Base-by-base conservation (phyloP, 2,329 filamentous ascomycete genomes). In the Xylariomycetidae sp. region DNA sequence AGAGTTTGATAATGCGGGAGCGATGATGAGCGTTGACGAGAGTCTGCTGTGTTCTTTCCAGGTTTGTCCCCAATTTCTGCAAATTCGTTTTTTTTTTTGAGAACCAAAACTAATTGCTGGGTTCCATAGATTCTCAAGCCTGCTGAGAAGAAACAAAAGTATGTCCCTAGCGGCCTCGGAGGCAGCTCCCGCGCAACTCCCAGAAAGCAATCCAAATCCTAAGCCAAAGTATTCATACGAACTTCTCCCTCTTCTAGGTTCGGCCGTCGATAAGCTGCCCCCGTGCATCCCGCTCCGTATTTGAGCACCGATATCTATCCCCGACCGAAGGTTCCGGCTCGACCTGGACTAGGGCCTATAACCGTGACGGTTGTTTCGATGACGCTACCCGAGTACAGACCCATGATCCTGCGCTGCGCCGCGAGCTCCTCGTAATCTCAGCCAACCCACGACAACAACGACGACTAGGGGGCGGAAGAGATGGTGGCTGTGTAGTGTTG, bases 111-210 rank as follows among this genome's bases (percentile, higher is more conserved):
- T n/a, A n/a, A n/a, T n/a, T n/a, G n/a, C n/a, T 17, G 12, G 30
- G 27, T 29, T 2, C 19, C 19, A 31, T 52, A 94, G 88, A 97
- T 98, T 62, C 77, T 98, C 72, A 98, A 97, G 75, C 92, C 92
- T 59, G 92, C 92, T 66, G 92, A 98, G 80, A 98, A 98, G 83
- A 98, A 98, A 83, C 90, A 96, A 87, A 97, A 97, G 89, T 97
- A 94, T 75, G 89, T 94, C 62, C 77, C 80, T 70, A 74, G 73
- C 70, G 74, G 76, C 70, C 74, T 83, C 66, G 80, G 77, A 69
- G 74, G 75, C 69, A 73, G 77, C 71, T 76, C 73, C 70, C 71
- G 76, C 66, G 81, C 78, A 75, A 72, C 80, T 73, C 76, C 79
- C 65, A 72, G 75, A 70, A 85, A 82, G 66, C 73, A 76, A 63